Evolutionary conservation across 495 filamentous ascomycete species (phyloP), one percentile per base, ranked within the genome.

Genomic region (Penicillium fimorum): DNA sequence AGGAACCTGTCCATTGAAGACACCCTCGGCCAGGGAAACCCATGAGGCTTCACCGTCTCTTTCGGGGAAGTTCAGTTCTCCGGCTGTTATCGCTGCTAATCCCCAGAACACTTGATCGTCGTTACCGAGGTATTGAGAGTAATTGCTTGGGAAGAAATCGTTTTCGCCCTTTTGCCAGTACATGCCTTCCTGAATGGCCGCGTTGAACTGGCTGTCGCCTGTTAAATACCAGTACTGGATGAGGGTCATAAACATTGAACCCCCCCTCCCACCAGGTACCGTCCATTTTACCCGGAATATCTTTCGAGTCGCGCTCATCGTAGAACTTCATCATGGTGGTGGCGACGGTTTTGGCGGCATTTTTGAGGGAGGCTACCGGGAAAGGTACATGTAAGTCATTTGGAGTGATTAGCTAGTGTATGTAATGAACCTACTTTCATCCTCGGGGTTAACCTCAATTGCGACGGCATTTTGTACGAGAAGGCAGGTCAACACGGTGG

Each of bases 101-200:
- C 76, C 85, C 89, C 89, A 93, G 66, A 91, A 91, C 11, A 84
- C 84, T 70, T 91, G 87, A 60, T 88, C 86, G 55, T 88, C 85
- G 62, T 88, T 89, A 1, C 85, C 85, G 57, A 74, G 68, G 25
- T 69, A 69, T 35, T 63, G 59, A 42, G 69, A 76, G 47, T 77
- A 68, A 56, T 77, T 77, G 33, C 62, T 57, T 0, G 82, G 82
- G 67, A 84, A 83, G 71, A 82, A 91, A 70, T 91, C 84, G 37
- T 78, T 54, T 45, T 82, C 61, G 13, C 86, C 87, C 33, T 81
- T 80, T 66, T 91, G 88, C 65, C 67, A 79, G 37, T 87, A 75
- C 73, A 91, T 71, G 12, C 81, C 84, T 18, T 84, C 58, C 13
- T 70, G 79, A 22, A 80, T 73, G 25, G 86, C 65, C 30, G 83